These are phyloP conservation scores for Metschnikowia santaceciliae DNA, from an alignment of 805 yeast species.

Conservation along the genomic window DNA sequence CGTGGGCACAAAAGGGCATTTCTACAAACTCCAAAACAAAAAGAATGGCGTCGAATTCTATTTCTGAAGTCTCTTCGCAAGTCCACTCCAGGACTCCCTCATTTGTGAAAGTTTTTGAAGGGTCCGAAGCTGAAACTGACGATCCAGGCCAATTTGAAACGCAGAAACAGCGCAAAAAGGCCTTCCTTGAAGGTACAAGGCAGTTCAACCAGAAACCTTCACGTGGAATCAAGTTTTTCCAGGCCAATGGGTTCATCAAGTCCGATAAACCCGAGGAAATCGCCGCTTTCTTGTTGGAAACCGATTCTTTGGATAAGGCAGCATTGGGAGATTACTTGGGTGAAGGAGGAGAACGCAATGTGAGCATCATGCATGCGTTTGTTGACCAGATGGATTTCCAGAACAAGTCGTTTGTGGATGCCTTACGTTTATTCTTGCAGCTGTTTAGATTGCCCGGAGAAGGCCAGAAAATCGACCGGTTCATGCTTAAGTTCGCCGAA, in stretches of 20 bases:
- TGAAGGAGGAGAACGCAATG: constrained; percentile 74
- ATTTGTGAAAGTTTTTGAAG: constrained; percentile 15
- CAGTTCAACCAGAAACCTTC: constrained; percentile 84
- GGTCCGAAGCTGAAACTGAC: constrained; percentile 61
- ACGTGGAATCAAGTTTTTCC: constrained; percentile 63
- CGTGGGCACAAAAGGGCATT: constrained; percentile 78
- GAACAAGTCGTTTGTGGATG: constrained; percentile 69
- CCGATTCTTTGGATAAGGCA: constrained; percentile 77
- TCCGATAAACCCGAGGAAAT: constrained; percentile 61
- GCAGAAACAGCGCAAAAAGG: constrained; percentile 77
- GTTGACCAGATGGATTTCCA: constrained; percentile 83
- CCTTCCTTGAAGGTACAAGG: constrained; percentile 69
- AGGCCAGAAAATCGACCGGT: constrained; percentile 95
- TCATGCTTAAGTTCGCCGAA: constrained; percentile 95
- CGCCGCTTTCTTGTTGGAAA: constrained; percentile 67
- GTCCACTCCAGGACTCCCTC: constrained; percentile 28
- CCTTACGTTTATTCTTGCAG: constrained; percentile 80
- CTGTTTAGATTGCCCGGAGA: constrained; percentile 95
- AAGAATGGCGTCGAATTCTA: constrained; percentile 13
- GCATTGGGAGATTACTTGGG: constrained; percentile 90
- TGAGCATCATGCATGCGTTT: constrained; percentile 87
- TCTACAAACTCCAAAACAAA: constrained; percentile 5
- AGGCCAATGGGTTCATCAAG: constrained; percentile 59
- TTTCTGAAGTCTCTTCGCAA: background rate
- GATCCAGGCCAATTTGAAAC: constrained; percentile 83